Evolutionary conservation across 1,139 yeast genomes (phyloP).

Genomic region (Nakaseomyces uthaithaninus): DNA sequence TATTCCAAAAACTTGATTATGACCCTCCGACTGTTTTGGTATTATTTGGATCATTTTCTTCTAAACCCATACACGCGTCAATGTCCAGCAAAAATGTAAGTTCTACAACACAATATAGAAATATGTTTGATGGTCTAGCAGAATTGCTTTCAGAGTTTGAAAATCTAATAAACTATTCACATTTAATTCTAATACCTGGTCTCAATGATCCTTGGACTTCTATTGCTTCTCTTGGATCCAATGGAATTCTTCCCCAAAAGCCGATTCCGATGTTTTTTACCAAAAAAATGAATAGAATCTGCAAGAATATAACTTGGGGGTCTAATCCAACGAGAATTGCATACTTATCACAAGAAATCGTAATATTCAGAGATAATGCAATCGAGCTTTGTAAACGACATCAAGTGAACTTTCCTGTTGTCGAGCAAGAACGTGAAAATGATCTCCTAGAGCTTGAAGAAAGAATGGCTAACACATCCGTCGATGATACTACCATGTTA

Average conservation of each 20-base stretch:
- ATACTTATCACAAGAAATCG: constrained; percentile 78
- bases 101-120: constrained; percentile 49
- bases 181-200: constrained; percentile 73
- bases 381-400: constrained; percentile 64
- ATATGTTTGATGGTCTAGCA: constrained; percentile 66
- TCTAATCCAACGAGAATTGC: constrained; percentile 72
- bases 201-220: constrained; percentile 89
- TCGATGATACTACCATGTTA: constrained; percentile 13
- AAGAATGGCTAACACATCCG: constrained; percentile 16
- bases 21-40: constrained; percentile 53
- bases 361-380: constrained; percentile 62
- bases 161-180: constrained; percentile 36
- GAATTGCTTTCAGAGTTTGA: constrained; percentile 44
- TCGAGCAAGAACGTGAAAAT: constrained; percentile 30
- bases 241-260: constrained; percentile 61
- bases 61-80: constrained; percentile 45
- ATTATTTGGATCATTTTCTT: constrained; percentile 62
- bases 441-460: constrained; percentile 13
- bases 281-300: constrained; percentile 53
- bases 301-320: constrained; percentile 60
- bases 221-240: constrained; percentile 57
- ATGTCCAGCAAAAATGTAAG: constrained; percentile 36
- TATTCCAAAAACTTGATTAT: constrained; percentile 44
- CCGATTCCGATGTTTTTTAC: constrained; percentile 66
- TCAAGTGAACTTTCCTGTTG: constrained; percentile 47